A percentile compares a stretch with the other conserved stretches of the same genome.
Evolutionary conservation across 2,329 filamentous ascomycete genomes (phyloP).

Genomic region (Stenocarpella maydis): DNA sequence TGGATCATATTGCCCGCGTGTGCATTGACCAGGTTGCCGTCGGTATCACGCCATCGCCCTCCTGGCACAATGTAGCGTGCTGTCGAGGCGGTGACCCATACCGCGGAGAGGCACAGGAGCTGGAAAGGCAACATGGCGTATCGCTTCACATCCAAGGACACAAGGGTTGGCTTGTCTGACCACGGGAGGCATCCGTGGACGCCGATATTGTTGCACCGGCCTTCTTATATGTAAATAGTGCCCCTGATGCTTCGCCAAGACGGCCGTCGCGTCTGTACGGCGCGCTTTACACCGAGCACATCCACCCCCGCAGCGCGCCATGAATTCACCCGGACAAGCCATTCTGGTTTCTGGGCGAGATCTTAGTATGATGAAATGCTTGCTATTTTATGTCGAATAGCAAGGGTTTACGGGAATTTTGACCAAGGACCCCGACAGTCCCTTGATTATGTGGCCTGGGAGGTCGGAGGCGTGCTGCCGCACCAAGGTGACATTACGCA

Average conservation of each 20-base stretch:
- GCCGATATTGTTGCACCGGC: background rate
- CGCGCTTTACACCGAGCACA: conserved; percentile 21
- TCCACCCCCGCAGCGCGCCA: conserved; percentile 32
- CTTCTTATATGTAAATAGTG: background rate
- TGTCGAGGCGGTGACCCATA: conserved; percentile 32
- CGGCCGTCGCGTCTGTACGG: conserved; percentile 8
- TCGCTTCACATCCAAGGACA: background rate
- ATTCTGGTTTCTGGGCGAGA: conserved; percentile 7
- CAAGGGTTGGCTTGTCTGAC: background rate
- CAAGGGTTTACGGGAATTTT: background rate
- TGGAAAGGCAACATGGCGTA: conserved; percentile 5
- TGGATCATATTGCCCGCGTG: conserved; percentile 66
- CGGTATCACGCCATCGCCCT: conserved; percentile 66
- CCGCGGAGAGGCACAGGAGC: conserved; percentile 18
- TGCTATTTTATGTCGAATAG: background rate
- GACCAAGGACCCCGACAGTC: background rate
- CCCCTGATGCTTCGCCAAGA: conserved; percentile 20
- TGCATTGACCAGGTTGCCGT: conserved; percentile 67
- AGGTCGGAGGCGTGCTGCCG: conserved; percentile 1
- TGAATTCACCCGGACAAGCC: conserved; percentile 28
- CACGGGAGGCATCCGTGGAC: background rate
- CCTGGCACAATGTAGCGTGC: conserved; percentile 66
- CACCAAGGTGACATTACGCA: background rate
- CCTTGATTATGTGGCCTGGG: background rate
- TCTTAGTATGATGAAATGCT: conserved; percentile 6